Evolutionary conservation across 176 grass and related monocot genomes (phyloP), one percentile per base, ranked within the genome.

Genomic region (Avena eriantha): DNA sequence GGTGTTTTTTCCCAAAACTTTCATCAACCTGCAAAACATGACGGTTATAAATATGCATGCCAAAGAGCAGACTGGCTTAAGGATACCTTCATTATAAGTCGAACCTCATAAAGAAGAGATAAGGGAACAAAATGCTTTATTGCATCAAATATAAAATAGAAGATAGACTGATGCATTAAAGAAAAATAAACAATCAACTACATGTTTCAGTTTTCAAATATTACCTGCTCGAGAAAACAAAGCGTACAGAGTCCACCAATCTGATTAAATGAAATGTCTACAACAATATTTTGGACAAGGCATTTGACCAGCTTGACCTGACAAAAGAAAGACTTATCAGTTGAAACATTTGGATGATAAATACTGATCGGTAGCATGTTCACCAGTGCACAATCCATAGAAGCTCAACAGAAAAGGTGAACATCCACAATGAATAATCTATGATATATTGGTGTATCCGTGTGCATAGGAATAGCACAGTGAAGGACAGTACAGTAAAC

Each of bases 261-360:
- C 85, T 98, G 96, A 94, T 98, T 98, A 70, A 95, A 93, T n/a
- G 96, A 92, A 49, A 95, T 98, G 77, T 98, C 96, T 39, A 98
- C 91, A 55, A 92, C 86, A 50, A 95, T 98, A 74, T 98, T 94
- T 78, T 98, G 88, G 33, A 98, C 93, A 36, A 94, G 34, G 73
- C 96, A 98, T 92, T 98, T 98, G 36, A 98, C 90, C 81, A 98
- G 86, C 72, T 95, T 95, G 45, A 98, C 91, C 96, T 98, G 90
- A 78, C 80, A 90, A 47, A 36, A 78, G 47, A 78, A 82, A 79
- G n/a, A 89, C 29, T 61, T 68, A 59, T 86, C 46, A 81, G 61
- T 33, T 36, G 12, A 57, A 74, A 82, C 0, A 76, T 61, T 48
- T 18, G 36, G 45, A 43, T 53, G 29, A 74, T 63, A 65, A 71